phyloP scores from a whole-genome alignment of 129 eudicot species.

The Silybum marianum region DNA sequence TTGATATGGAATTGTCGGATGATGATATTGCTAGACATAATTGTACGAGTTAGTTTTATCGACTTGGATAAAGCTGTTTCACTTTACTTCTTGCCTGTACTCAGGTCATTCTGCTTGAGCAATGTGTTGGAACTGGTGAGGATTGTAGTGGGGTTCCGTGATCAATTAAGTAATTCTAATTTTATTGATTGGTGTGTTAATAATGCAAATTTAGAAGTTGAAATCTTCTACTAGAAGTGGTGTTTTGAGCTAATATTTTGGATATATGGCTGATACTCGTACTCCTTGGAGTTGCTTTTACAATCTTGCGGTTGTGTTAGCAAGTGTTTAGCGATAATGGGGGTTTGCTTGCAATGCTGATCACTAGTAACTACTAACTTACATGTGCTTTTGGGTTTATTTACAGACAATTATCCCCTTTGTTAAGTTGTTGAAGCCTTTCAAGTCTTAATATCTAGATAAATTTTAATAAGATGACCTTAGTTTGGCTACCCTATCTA shows the following conservation, averaged over 20 bases:
- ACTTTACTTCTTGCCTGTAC: background rate
- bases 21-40: conserved; percentile 5
- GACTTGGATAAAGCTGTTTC: conserved; percentile 8
- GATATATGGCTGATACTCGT: background rate
- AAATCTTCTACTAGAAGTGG: background rate
- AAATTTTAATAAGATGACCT: background rate
- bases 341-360: background rate
- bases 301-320: background rate
- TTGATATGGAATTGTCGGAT: background rate
- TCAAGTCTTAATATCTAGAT: background rate
- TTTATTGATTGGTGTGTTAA: background rate
- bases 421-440: conserved; percentile 10
- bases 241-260: background rate
- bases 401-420: background rate
- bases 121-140: background rate
- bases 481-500: conserved; percentile 7
- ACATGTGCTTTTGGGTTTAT: conserved; percentile 6
- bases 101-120: conserved; percentile 1
- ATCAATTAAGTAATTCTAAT: too few species aligned
- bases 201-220: background rate
- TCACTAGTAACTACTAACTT: background rate
- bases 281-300: conserved; percentile 10
- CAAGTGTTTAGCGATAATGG: conserved; percentile 3
- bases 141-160: background rate
- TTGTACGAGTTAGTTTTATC: background rate